Base-by-base conservation (phyloP, 176 grass and related monocot genomes). In the Bothriochloa decipiens region DNA sequence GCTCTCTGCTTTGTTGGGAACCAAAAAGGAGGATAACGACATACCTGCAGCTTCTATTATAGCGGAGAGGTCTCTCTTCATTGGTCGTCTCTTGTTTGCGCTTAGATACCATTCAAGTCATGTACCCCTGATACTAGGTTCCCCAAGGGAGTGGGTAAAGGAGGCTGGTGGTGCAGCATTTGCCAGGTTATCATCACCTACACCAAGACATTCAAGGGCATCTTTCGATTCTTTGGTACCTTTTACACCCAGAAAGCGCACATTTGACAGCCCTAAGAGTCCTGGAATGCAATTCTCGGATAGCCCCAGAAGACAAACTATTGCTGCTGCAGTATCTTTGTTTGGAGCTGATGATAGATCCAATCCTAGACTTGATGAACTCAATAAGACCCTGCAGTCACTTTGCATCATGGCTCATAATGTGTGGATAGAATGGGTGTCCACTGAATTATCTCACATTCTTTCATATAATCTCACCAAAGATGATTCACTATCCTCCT, bases 61-160 rank as follows among this genome's bases (percentile, higher is more conserved):
- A 53, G 93, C 94, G 68, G 89, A 99, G 80, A 92, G 88, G 80
- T 94, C 93, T 83, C 91, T 99, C 70, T 94, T 99, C 65, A 91
- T 96, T 77, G 93, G 96, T 3, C 91, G 90, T 32, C 89, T 99
- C 41, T 86, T 96, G 81, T 99, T 99, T 94, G 91, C 96, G 15
- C 80, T 99, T 70, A 77, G 89, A 90, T 89, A 96, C 83, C 88
- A 99, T 84, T 99, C 93, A 47, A 94, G 90, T 86, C 90, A 96
- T 78, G 92, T 99, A 72, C 96, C 96, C 35, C 40, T 99, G 41
- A 92, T 99, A 86, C 88, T 99, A 42, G 84, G 90, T 65, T 92
- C 96, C 50, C 96, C 96, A 75, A 91, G 93, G 82, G 90, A 92
- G 76, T 99, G 96, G 96, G 79, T 96, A 74, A 94, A 89, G 82